Conservation (phyloP, 1,284 basidiomycete species). For the Ceratobasidium sp. region DNA sequence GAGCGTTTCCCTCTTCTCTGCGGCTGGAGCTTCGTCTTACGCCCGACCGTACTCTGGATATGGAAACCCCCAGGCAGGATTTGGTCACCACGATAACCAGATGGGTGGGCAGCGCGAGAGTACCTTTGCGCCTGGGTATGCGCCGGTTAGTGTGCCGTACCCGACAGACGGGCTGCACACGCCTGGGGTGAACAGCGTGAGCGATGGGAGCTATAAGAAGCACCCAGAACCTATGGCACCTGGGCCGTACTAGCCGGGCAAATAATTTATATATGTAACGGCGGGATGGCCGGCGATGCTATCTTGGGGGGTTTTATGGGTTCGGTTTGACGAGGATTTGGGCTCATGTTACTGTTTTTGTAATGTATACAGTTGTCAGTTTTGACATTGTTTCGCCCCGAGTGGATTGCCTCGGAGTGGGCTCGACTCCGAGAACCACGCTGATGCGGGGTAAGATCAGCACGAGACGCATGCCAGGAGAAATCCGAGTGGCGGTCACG, state of each 20-base stretch:
- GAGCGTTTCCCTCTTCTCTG: constrained; percentile 26
- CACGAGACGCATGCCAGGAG: background rate
- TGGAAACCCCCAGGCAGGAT: background rate
- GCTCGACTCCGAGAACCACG: background rate
- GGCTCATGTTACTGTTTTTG: too few species aligned
- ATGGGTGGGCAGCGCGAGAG: background rate
- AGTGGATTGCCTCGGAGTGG: too few species aligned
- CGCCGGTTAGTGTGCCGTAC: constrained; percentile 9
- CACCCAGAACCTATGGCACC: constrained; percentile 28
- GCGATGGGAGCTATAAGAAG: constrained; percentile 9
- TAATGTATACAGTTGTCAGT: too few species aligned
- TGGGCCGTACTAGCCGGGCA: background rate
- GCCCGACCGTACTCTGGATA: constrained; percentile 11
- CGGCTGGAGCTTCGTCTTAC: background rate
- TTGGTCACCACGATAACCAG: background rate
- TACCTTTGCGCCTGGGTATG: background rate
- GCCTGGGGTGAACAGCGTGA: background rate
- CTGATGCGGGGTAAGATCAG: constrained; percentile 6
- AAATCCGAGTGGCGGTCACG: background rate
- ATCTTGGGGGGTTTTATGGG: too few species aligned
- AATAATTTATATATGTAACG: background rate
- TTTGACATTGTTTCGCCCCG: too few species aligned
- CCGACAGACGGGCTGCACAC: background rate
- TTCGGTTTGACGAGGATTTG: background rate
- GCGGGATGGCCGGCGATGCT: too few species aligned